Conservation (phyloP, 805 yeast species). For the Candida methanosorbosa region DNA sequence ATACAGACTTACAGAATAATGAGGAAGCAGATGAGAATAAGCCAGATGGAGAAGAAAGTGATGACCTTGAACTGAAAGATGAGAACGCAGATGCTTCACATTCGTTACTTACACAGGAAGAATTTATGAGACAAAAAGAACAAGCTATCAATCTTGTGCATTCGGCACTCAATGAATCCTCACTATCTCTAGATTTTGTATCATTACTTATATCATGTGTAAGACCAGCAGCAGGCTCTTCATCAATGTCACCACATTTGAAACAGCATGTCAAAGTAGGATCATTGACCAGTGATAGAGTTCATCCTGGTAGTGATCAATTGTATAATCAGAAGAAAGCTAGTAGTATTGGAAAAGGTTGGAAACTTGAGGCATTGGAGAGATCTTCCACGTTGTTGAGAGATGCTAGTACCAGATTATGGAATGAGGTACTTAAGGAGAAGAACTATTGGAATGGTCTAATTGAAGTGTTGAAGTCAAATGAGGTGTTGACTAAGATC, state of each 20-base stretch:
- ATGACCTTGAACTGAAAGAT: slow-evolving; percentile 10
- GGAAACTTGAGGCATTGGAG: slow-evolving; percentile 71
- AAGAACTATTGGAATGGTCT: slow-evolving; percentile 57
- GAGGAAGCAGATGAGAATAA: background rate
- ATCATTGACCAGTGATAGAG: slow-evolving; percentile 48
- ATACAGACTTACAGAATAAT: slow-evolving; percentile 8
- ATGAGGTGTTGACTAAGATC: slow-evolving; percentile 62
- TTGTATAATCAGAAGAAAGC: slow-evolving; percentile 10
- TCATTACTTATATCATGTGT: slow-evolving; percentile 73
- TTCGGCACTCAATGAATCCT: slow-evolving; percentile 79
- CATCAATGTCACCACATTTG: slow-evolving; percentile 83
- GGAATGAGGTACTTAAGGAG: slow-evolving; percentile 51
- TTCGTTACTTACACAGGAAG: slow-evolving; percentile 20
- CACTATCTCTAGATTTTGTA: slow-evolving; percentile 79
- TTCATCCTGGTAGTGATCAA: slow-evolving; percentile 18
- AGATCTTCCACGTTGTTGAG: slow-evolving; percentile 45
- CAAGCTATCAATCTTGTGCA: slow-evolving; percentile 45
- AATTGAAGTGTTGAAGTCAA: slow-evolving; percentile 30
- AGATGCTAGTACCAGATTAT: slow-evolving; percentile 41
- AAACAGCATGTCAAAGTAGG: slow-evolving; percentile 69
- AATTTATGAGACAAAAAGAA: slow-evolving; percentile 41
- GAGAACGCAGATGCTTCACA: background rate
- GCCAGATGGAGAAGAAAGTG: slow-evolving; percentile 4
- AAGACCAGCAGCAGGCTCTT: slow-evolving; percentile 77
- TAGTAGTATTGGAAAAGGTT: slow-evolving; percentile 53